Conservation (phyloP, 768 basidiomycete species). For the Kwoniella botswanensis region DNA sequence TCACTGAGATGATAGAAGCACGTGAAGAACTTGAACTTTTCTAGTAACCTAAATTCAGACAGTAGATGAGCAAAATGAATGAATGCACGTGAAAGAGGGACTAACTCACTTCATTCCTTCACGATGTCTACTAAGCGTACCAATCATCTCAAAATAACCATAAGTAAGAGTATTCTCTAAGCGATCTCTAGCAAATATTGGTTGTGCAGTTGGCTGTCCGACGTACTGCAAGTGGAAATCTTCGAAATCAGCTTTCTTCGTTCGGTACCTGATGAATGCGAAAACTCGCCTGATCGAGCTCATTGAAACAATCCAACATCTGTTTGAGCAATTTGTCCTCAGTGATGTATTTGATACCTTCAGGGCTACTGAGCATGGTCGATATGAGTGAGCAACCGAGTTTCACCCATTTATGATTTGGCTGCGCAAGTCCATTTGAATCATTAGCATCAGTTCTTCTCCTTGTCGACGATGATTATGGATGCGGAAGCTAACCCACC, state of each 20-base stretch:
- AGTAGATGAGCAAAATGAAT: background rate
- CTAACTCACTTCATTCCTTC: slow-evolving; percentile 83
- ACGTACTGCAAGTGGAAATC: slow-evolving; percentile 24
- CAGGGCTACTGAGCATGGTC: slow-evolving; percentile 78
- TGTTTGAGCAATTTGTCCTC: slow-evolving; percentile 88
- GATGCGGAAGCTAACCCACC: slow-evolving; percentile 57
- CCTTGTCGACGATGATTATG: too few relatives aligned
- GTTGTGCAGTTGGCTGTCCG: slow-evolving; percentile 36
- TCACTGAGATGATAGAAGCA: slow-evolving; percentile 95
- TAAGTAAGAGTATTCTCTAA: slow-evolving; percentile 81
- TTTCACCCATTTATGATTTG: slow-evolving; percentile 80
- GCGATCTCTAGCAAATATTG: slow-evolving; percentile 75
- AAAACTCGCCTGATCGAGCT: slow-evolving; percentile 81
- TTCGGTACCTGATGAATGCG: background rate
- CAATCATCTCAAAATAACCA: slow-evolving; percentile 96
- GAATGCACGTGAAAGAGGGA: background rate
- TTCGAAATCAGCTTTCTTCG: background rate
- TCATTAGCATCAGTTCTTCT: too few relatives aligned
- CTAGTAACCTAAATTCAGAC: slow-evolving; percentile 68
- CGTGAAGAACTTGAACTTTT: slow-evolving; percentile 90
- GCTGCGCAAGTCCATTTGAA: slow-evolving; percentile 59
- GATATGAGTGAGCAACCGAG: slow-evolving; percentile 81
- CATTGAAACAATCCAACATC: slow-evolving; percentile 82
- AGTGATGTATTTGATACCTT: slow-evolving; percentile 79
- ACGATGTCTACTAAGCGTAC: slow-evolving; percentile 80